Evolutionary conservation across 2,329 filamentous ascomycete genomes (phyloP).

Genomic region (Fusarium avenaceum): DNA sequence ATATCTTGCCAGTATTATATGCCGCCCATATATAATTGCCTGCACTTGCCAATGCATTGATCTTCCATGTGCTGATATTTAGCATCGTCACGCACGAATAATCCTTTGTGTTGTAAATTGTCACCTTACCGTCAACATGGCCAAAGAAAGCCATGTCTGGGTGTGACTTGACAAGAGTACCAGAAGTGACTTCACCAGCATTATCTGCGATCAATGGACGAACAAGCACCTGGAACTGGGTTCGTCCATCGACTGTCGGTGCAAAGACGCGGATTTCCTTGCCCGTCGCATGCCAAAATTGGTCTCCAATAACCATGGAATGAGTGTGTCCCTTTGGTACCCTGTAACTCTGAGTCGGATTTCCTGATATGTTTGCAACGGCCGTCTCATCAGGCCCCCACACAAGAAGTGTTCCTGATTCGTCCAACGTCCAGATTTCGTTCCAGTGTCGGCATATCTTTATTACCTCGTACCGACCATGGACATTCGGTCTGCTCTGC

Average conservation of each 20-base stretch:
- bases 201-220: slow-evolving; percentile 78
- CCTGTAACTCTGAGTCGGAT: slow-evolving; percentile 79
- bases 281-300: slow-evolving; percentile 88
- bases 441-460: slow-evolving; percentile 88
- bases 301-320: slow-evolving; percentile 86
- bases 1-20: slow-evolving; percentile 94
- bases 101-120: slow-evolving; percentile 85
- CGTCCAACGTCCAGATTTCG: slow-evolving; percentile 95
- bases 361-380: slow-evolving; percentile 79
- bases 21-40: slow-evolving; percentile 91
- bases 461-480: slow-evolving; percentile 82
- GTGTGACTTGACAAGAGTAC: slow-evolving; percentile 79
- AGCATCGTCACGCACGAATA: slow-evolving; percentile 84
- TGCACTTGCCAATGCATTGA: slow-evolving; percentile 86
- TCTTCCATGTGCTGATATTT: slow-evolving; percentile 93
- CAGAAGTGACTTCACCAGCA: slow-evolving; percentile 89
- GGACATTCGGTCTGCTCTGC: slow-evolving; percentile 76
- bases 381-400: slow-evolving; percentile 84
- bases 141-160: slow-evolving; percentile 89
- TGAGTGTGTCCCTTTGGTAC: slow-evolving; percentile 86
- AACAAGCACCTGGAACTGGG: slow-evolving; percentile 80
- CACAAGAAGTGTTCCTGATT: slow-evolving; percentile 85
- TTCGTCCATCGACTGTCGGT: slow-evolving; percentile 76
- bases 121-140: slow-evolving; percentile 93
- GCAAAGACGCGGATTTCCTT: slow-evolving; percentile 89